phyloP scores from a whole-genome alignment of 75 land plant genomes.

The Ceratopteris richardii region DNA sequence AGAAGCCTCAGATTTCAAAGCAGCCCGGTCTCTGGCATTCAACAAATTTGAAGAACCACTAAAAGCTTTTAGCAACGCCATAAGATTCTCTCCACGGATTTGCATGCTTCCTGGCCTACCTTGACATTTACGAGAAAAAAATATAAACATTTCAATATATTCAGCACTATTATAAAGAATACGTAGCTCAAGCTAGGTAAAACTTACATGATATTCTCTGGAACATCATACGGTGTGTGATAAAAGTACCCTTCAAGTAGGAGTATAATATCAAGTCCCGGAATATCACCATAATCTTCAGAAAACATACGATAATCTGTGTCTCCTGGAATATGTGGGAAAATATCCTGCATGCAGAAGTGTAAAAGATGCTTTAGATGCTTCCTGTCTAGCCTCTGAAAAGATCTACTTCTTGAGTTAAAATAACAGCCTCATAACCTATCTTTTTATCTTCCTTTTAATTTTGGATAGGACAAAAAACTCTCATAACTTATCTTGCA shows the following conservation, averaged over 20 bases:
- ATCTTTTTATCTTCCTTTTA: too few species aligned
- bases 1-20: slow-evolving; percentile 9
- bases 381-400: too few species aligned
- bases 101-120: slow-evolving; percentile 86
- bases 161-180: not conserved
- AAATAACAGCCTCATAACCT: too few species aligned
- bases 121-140: slow-evolving; percentile 1
- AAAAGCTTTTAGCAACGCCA: slow-evolving; percentile 55
- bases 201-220: slow-evolving; percentile 79
- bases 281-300: slow-evolving; percentile 74
- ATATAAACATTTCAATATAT: not conserved
- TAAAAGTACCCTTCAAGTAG: slow-evolving; percentile 84
- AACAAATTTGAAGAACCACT: slow-evolving; percentile 48
- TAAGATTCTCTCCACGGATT: slow-evolving; percentile 85
- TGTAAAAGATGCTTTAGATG: not conserved
- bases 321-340: slow-evolving; percentile 88
- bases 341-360: slow-evolving; percentile 81
- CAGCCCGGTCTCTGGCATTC: slow-evolving; percentile 32
- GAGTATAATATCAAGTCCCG: slow-evolving; percentile 90
- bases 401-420: too few species aligned
- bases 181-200: slow-evolving; percentile 20
- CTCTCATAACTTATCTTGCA: too few species aligned
- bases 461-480: too few species aligned
- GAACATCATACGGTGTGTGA: slow-evolving; percentile 78
- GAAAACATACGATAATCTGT: slow-evolving; percentile 93